Evolutionary conservation across 2,329 filamentous ascomycete species (phyloP).

Genomic region (Harringtonia lauricola): DNA sequence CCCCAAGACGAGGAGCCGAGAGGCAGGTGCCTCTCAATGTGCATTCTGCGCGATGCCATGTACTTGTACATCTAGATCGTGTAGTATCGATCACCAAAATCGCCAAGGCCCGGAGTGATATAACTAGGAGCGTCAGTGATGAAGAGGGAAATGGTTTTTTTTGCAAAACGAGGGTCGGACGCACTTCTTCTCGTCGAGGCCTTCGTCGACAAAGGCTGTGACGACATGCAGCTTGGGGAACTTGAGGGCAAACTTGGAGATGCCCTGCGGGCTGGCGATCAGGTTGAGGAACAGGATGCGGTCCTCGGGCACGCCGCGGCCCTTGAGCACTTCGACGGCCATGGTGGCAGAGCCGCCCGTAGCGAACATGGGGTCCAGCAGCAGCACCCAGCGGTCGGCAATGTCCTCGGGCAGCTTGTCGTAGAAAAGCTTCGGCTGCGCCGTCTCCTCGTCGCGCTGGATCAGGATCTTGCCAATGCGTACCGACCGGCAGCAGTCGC

Average conservation of each 20-base stretch:
- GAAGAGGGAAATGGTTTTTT: neutral
- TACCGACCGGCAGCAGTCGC: slow-evolving; percentile 96
- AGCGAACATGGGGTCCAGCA: slow-evolving; percentile 98
- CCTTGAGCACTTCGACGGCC: slow-evolving; percentile 88
- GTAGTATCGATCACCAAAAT: slow-evolving; percentile 94
- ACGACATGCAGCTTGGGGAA: slow-evolving; percentile 87
- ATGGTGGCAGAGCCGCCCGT: slow-evolving; percentile 94
- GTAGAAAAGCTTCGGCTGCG: slow-evolving; percentile 87
- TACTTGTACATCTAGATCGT: slow-evolving; percentile 50
- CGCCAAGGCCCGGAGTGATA: slow-evolving; percentile 85
- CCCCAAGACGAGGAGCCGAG: no score
- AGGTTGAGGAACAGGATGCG: slow-evolving; percentile 93
- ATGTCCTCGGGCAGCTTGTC: slow-evolving; percentile 96
- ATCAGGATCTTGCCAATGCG: slow-evolving; percentile 98
- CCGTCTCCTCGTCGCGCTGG: slow-evolving; percentile 91
- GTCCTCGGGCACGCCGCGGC: slow-evolving; percentile 85
- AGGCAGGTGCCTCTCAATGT: neutral
- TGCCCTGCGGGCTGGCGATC: slow-evolving; percentile 92
- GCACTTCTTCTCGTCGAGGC: slow-evolving; percentile 95
- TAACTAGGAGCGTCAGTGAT: slow-evolving; percentile 51
- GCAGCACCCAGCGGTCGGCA: slow-evolving; percentile 78
- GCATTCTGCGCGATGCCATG: neutral
- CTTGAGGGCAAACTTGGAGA: slow-evolving; percentile 76
- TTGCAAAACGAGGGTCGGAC: no score
- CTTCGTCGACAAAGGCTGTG: slow-evolving; percentile 87